A percentile compares a stretch with the other conserved stretches of the same genome.
phyloP scores from a whole-genome alignment of 352 stramenopile species.

The Phytophthora colocasiae region DNA sequence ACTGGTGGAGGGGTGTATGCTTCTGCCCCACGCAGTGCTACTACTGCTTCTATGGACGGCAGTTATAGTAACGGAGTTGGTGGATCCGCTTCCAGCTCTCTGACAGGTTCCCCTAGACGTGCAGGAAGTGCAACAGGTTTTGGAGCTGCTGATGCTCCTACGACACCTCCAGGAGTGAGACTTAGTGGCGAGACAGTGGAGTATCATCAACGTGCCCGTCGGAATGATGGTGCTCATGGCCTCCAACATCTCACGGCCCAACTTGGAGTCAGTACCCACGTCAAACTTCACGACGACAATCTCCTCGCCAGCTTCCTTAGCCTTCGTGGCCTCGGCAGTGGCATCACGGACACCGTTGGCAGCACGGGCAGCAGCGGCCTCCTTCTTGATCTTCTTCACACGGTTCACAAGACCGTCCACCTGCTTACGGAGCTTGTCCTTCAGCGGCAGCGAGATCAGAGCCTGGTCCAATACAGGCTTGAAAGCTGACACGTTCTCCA shows the following conservation, averaged over 20 bases:
- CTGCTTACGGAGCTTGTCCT: slow-evolving; percentile 84
- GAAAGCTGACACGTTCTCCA: slow-evolving; percentile 84
- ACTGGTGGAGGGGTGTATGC: slow-evolving; percentile 41
- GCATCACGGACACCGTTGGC: slow-evolving; percentile 78
- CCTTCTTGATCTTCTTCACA: slow-evolving; percentile 87
- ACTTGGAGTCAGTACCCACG: slow-evolving; percentile 94
- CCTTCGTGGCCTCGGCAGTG: slow-evolving; percentile 56
- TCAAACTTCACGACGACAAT: slow-evolving; percentile 93
- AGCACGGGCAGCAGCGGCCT: slow-evolving; percentile 67
- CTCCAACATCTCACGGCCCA: slow-evolving; percentile 95
- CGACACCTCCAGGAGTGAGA: slow-evolving; percentile 51
- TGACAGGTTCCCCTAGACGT: slow-evolving; percentile 51
- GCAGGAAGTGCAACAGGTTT: slow-evolving; percentile 33
- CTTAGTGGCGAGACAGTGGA: slow-evolving; percentile 62
- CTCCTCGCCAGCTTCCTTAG: slow-evolving; percentile 65
- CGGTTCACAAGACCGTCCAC: slow-evolving; percentile 77
- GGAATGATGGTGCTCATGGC: slow-evolving; percentile 81
- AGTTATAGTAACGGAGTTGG: slow-evolving; percentile 47
- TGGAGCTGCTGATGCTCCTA: slow-evolving; percentile 20
- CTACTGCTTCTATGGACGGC: slow-evolving; percentile 42
- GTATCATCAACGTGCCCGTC: slow-evolving; percentile 66
- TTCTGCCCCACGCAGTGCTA: slow-evolving; percentile 46
- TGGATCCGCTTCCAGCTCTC: slow-evolving; percentile 47
- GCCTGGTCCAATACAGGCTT: slow-evolving; percentile 80
- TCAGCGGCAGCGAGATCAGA: slow-evolving; percentile 93